Base-by-base conservation (phyloP, 2,329 filamentous ascomycete species). In the Fusarium torulosum region DNA sequence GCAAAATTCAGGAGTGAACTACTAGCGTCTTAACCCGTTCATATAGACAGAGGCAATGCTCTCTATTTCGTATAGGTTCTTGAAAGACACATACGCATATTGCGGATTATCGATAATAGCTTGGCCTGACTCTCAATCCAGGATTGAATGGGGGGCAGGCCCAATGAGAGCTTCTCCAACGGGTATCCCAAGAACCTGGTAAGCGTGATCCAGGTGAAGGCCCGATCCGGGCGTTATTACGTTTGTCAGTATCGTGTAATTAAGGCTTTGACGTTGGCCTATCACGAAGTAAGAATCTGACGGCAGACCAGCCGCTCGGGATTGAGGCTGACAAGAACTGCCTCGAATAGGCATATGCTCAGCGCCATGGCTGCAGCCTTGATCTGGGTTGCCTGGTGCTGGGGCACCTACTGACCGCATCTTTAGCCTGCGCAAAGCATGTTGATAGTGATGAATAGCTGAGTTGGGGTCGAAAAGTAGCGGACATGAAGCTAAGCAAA, bases 271-370 rank as follows among this genome's bases (percentile, higher is more conserved):
- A 20, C 21, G 35, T 38, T 49, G 53, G 47, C 52, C 66, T 69
- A 53, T 67, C 62, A 69, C 17, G 50, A 57, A 68, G 63, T 54
- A 69, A 69, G 65, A 66, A 69, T 69, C 66, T 69, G 66, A 69
- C 62, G 41, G 56, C 29, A 69, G 66, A 67, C 66, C 66, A 66
- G 44, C 55, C 42, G 25, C 49, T 67, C 66, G 66, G 66, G 62
- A 67, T 55, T 47, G 66, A 59, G 66, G 63, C 50, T 59, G 47
- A 53, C 52, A 55, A 45, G 45, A 71, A 53, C 50, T 59, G 53
- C 29, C 52, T 53, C 58, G 53, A 68, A 62, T 35, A 63, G 59
- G 63, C 52, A 59, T 50, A 68, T 63, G 49, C 21, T 20, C 29
- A 53, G 44, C 67, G 51, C 59, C 52, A 52, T 63, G 38, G 25